A percentile compares a stretch with the other conserved stretches of the same genome.
Conservation (phyloP, 2,329 filamentous ascomycete species). For the Intubia oerlemansii region DNA sequence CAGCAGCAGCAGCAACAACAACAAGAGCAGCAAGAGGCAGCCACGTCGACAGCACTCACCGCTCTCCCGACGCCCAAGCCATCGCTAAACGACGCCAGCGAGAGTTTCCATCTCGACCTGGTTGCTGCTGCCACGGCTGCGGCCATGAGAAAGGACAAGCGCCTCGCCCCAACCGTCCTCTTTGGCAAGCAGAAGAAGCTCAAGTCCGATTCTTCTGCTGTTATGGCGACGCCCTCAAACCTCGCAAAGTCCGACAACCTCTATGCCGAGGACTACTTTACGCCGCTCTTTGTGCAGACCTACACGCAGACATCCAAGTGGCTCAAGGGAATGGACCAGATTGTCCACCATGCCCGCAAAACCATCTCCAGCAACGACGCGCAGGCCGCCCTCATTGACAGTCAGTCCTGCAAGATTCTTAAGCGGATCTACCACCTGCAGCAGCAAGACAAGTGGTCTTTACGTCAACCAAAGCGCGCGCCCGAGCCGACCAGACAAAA, state of each 20-base stretch:
- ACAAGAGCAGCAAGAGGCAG: not conserved
- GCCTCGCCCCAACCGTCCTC: constrained; percentile 7
- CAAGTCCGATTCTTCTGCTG: not conserved
- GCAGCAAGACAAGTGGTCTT: constrained; percentile 76
- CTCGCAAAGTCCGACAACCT: constrained; percentile 31
- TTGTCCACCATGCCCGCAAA: constrained; percentile 70
- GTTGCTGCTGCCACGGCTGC: constrained; percentile 3
- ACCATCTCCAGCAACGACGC: constrained; percentile 74
- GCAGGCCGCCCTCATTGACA: constrained; percentile 62
- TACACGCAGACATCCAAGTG: constrained; percentile 32
- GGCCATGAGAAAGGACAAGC: constrained; percentile 4
- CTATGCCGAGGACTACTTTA: constrained; percentile 41
- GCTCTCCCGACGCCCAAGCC: constrained; percentile 6
- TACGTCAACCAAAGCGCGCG: constrained; percentile 71
- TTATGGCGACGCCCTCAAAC: constrained; percentile 13
- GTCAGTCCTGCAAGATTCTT: constrained; percentile 70
- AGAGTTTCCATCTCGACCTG: constrained; percentile 1
- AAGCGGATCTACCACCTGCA: constrained; percentile 79
- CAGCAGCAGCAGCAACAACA: not conserved
- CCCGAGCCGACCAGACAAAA: constrained; percentile 57
- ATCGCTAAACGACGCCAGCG: constrained; percentile 4
- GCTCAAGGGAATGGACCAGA: constrained; percentile 44
- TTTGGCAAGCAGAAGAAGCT: constrained; percentile 25
- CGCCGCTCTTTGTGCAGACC: constrained; percentile 36
- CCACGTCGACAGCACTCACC: not conserved